Evolutionary conservation across 441 rosid species (phyloP).

Genomic region (Syzygium malaccense): DNA sequence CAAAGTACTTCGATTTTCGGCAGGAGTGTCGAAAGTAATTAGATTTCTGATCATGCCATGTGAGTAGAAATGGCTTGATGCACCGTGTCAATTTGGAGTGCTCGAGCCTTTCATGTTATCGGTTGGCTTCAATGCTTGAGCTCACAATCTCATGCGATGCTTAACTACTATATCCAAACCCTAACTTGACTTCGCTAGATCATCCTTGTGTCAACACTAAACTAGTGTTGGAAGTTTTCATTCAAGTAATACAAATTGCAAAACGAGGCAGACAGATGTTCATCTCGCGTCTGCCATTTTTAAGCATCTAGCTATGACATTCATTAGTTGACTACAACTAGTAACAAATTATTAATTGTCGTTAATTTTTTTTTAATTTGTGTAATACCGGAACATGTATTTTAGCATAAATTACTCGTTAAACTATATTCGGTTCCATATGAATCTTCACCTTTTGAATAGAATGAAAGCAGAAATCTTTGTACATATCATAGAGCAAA

Average conservation of each 20-base stretch:
- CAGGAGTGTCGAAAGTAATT: not conserved
- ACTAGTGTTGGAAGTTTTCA: not conserved
- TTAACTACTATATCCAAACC: not conserved
- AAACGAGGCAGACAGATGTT: not conserved
- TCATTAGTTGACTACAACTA: no score
- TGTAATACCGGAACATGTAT: not conserved
- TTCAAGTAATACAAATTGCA: not conserved
- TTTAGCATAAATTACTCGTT: not conserved
- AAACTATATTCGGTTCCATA: no score
- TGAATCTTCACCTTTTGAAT: no score
- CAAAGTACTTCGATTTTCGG: fast-evolving
- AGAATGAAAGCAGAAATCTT: not conserved
- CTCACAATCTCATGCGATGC: not conserved
- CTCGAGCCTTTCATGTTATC: not conserved
- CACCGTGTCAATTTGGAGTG: not conserved
- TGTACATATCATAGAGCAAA: no score
- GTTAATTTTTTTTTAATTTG: no score
- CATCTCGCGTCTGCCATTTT: no score
- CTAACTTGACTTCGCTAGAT: not conserved
- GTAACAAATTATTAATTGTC: not conserved
- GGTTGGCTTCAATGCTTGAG: not conserved
- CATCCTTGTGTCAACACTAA: not conserved
- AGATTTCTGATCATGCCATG: not conserved
- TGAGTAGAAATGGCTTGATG: not conserved
- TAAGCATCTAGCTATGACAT: not conserved